A percentile compares a stretch with the other conserved stretches of the same genome.
Conservation (phyloP, 495 filamentous ascomycete species). For the Neurospora terricola region DNA sequence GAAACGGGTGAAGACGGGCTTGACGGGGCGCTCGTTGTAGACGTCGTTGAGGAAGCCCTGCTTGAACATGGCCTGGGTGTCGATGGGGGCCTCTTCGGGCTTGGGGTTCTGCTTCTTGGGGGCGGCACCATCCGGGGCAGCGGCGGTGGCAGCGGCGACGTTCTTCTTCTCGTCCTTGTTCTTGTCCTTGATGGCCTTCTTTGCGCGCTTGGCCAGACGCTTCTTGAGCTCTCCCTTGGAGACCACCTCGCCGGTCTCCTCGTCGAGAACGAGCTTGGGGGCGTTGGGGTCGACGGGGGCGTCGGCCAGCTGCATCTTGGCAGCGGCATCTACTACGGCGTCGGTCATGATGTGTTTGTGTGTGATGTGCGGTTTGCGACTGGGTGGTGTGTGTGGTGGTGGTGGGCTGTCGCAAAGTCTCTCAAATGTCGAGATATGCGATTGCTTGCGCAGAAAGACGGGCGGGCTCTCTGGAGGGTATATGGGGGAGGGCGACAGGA, state of each 20-base stretch:
- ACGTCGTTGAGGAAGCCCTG: conserved; percentile 74
- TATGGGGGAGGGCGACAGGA: not conserved
- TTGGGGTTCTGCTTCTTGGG: conserved; percentile 33
- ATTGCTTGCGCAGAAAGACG: not conserved
- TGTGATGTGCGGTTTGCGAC: not conserved
- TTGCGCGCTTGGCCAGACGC: conserved; percentile 48
- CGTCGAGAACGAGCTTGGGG: conserved; percentile 52
- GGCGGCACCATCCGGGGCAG: conserved; percentile 21
- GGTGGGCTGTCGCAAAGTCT: not conserved
- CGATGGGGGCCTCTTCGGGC: conserved; percentile 38
- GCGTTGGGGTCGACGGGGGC: conserved; percentile 39
- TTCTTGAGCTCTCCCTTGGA: conserved; percentile 60
- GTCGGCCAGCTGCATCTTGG: conserved; percentile 51
- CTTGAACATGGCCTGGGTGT: conserved; percentile 72
- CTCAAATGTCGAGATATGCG: not conserved
- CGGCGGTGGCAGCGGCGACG: not conserved
- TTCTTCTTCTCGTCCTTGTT: conserved; percentile 23
- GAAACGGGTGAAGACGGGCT: conserved; percentile 67
- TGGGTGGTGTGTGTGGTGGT: not conserved
- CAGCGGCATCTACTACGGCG: conserved; percentile 37
- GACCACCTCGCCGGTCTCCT: conserved; percentile 57
- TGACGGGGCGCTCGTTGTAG: conserved; percentile 62
- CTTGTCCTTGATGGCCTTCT: conserved; percentile 46
- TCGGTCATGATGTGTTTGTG: conserved; percentile 40
- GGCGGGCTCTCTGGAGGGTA: not conserved